Evolutionary conservation across 2,329 filamentous ascomycete genomes (phyloP), one percentile per base, ranked within the genome.

Genomic region (Colletotrichum musae): DNA sequence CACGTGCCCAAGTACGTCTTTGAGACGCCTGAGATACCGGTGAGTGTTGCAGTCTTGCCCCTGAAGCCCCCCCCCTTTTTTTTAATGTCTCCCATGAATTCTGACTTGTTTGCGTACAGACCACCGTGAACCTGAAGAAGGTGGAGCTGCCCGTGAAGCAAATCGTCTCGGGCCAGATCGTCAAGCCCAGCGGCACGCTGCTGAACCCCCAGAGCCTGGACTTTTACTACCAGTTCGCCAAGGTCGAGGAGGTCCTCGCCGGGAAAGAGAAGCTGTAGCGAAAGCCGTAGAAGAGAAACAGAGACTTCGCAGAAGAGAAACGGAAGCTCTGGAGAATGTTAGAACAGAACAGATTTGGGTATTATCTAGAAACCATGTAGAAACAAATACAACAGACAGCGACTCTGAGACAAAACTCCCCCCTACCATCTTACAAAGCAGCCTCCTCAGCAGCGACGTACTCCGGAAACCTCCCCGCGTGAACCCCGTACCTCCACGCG

Each of bases 121-220:
- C 91, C 0, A 96, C 93, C 0, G 90, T 96, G 71, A 96, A 95
- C 76, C 80, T 93, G 58, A 96, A 96, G 78, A 96, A 96, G 79
- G 93, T 96, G 4, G 93, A 96, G 78, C 75, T 96, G 60, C 93
- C 93, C 0, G 92, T 96, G 36, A 96, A 96, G 81, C 91, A 93
- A 76, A 96, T 96, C 71, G 91, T 96, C 1, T 94, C 89, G 0
- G 93, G 93, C 0, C 89, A 90, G 73, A 88, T 82, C 26, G 88
- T 96, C 76, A 94, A 92, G 79, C 88, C 93, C 0, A 93, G 91
- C 57, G 93, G 93, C 1, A 95, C 93, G 4, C 79, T 96, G 74
- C 80, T 92, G 61, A 96, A 97, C 75, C 93, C 93, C 0, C 81
- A 92, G 75, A 93, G 92, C 72, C 79, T 96, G 68, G 86, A 94